A percentile compares a stretch with the other conserved stretches of the same genome.
Evolutionary conservation across 179 eudicot genomes (phyloP).

Genomic region (Spergularia azorica): DNA sequence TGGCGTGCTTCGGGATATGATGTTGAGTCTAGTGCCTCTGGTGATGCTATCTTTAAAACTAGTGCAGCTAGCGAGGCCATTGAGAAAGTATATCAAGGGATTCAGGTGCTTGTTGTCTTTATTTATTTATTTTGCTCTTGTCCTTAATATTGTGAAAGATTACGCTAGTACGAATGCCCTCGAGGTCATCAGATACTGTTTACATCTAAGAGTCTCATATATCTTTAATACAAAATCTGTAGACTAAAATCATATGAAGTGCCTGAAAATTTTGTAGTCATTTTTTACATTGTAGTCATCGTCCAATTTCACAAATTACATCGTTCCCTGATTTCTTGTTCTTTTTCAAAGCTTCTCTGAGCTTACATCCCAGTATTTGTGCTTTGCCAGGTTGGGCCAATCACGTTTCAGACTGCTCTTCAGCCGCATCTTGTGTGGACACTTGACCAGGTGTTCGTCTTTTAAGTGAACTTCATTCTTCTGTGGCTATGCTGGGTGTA

Average conservation of each 20-base stretch:
- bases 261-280: background rate
- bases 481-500: background rate
- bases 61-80: conserved; percentile 92
- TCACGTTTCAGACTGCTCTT: conserved; percentile 68
- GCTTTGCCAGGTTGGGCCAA: conserved; percentile 66
- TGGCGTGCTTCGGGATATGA: conserved; percentile 90
- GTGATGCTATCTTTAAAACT: conserved; percentile 83
- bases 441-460: conserved; percentile 68
- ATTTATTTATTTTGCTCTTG: background rate
- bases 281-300: too few relatives aligned
- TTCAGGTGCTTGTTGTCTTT: conserved; percentile 42
- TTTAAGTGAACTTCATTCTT: background rate
- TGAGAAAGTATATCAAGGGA: conserved; percentile 82
- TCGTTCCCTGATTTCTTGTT: background rate
- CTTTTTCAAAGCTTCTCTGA: background rate
- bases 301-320: background rate
- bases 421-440: conserved; percentile 92
- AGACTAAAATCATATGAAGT: background rate
- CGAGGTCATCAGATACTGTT: background rate
- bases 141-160: too few relatives aligned
- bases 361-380: conserved; percentile 16
- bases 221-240: background rate
- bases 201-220: background rate
- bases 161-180: background rate
- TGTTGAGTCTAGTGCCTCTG: conserved; percentile 93